Base-by-base conservation (phyloP, 225 moss, liverwort and hornwort species). In the Sphagnum contortum region DNA sequence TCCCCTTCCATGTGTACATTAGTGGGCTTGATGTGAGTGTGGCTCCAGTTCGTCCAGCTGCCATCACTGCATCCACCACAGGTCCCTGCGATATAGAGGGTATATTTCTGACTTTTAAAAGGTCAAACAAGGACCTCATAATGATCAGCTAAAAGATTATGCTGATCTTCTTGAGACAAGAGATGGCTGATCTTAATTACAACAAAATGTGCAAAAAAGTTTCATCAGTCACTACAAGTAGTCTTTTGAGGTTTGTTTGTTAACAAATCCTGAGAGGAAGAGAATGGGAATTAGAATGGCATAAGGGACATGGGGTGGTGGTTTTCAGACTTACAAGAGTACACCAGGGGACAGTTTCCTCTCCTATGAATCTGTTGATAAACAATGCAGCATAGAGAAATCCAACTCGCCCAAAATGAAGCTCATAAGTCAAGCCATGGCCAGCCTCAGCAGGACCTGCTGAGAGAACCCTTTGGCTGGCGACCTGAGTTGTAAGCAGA, bases 1-100 rank as follows among this genome's bases (percentile, higher is more conserved):
- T 91, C 65, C 94, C 91, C 69, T 95, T 91, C 91, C 91, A 95
- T 65, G 91, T 88, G 70, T 82, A 95, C 95, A 95, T 95, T 70
- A 95, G 65, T 48, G 95, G 95, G 55, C 85, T 81, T 49, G 86
- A 77, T 44, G 88, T 86, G 64, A 86, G 80, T 55, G 76, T 81
- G 67, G 92, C 85, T 81, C 95, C 92, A 49, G 95, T 89, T 80
- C 92, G 80, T 49, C 95, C 92, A 66, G 86, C 95, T 62, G 85
- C 89, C 62, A 95, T 64, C 62, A 95, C 75, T 68, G 88, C 89
- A 79, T 91, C 86, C 55, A 95, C 92, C 46, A 95, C 82, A 45
- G 89, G 88, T 52, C 89, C 88, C 92, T 92, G 84, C 68, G 70
- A 48, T 29, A 29, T 29, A 29, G 29, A 29, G 29, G 29, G 29